Evolutionary conservation across 1,284 basidiomycete genomes (phyloP).

Genomic region (Ustilago esculenta): DNA sequence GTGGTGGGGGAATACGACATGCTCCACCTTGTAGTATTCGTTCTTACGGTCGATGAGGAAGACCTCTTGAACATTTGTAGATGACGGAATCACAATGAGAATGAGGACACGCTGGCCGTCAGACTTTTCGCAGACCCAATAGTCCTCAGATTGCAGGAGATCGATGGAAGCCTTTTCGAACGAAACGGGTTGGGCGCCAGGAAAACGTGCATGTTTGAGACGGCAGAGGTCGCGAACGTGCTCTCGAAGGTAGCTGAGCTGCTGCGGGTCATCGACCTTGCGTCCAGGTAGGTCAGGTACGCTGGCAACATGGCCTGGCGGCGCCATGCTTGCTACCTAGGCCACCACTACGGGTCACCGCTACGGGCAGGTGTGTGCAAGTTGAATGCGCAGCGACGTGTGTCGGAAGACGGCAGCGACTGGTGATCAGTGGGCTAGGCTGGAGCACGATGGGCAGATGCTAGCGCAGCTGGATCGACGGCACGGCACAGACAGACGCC

Average conservation of each 20-base stretch:
- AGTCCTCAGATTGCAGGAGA: slow-evolving; percentile 68
- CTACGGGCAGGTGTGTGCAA: background rate
- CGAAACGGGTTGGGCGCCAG: slow-evolving; percentile 61
- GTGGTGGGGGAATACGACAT: slow-evolving; percentile 79
- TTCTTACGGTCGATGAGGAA: slow-evolving; percentile 87
- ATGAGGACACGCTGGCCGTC: slow-evolving; percentile 93
- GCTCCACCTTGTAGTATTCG: slow-evolving; percentile 76
- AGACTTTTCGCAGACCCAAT: slow-evolving; percentile 99
- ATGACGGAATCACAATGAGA: slow-evolving; percentile 74
- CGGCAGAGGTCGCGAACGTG: slow-evolving; percentile 46
- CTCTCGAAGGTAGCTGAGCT: slow-evolving; percentile 35
- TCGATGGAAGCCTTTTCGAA: slow-evolving; percentile 51
- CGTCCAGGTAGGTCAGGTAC: slow-evolving; percentile 44
- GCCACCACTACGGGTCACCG: background rate
- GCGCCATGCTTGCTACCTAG: slow-evolving; percentile 30
- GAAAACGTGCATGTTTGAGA: slow-evolving; percentile 46
- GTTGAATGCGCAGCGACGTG: background rate
- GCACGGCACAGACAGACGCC: slow-evolving; percentile 14
- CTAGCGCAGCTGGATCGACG: slow-evolving; percentile 7
- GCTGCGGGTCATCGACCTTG: slow-evolving; percentile 31
- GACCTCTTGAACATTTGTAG: slow-evolving; percentile 74
- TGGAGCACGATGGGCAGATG: background rate
- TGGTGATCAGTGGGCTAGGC: too few relatives aligned
- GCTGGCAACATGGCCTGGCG: slow-evolving; percentile 34
- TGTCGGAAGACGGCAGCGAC: background rate